These are phyloP conservation scores for Colletotrichum melonis DNA, from an alignment of 2,329 filamentous ascomycete species.

Conservation along the genomic window DNA sequence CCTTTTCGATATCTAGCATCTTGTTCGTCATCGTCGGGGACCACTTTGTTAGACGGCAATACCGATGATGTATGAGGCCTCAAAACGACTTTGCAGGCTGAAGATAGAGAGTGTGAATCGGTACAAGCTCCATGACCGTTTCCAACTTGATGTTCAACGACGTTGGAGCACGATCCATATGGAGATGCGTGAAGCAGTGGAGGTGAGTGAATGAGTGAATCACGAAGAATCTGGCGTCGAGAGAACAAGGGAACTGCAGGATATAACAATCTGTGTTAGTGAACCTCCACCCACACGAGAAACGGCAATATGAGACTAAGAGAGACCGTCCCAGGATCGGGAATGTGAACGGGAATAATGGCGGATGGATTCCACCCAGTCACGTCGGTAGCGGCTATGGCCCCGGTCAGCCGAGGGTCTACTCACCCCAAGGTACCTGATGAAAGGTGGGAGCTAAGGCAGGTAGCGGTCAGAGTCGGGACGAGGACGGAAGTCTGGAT, in stretches of 20 bases:
- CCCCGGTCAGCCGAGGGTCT: conserved; percentile 7
- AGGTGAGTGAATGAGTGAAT: conserved; percentile 3
- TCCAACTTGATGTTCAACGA: not conserved
- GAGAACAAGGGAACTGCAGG: conserved; percentile 11
- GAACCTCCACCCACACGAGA: not conserved
- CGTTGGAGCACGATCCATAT: not conserved
- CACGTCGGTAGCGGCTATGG: not conserved
- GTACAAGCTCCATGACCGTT: conserved; percentile 11
- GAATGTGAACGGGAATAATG: conserved; percentile 30
- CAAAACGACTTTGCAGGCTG: not conserved
- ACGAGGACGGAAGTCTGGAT: not conserved
- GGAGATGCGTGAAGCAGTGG: not conserved
- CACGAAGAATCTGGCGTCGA: not conserved
- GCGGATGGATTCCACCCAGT: not conserved
- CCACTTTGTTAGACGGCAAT: not conserved
- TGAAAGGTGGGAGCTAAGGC: not conserved
- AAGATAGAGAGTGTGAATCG: not conserved
- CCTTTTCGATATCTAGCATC: conserved; percentile 22
- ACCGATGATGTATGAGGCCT: conserved; percentile 7
- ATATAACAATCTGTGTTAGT: conserved; percentile 15
- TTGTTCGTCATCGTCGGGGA: conserved; percentile 16
- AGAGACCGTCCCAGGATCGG: conserved; percentile 20
- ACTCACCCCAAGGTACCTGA: not conserved
- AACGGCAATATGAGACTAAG: not conserved
- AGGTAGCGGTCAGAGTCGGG: not conserved